Evolutionary conservation across 305 asterid genomes (phyloP), one percentile per base, ranked within the genome.

Genomic region (Euphrasia arctica): DNA sequence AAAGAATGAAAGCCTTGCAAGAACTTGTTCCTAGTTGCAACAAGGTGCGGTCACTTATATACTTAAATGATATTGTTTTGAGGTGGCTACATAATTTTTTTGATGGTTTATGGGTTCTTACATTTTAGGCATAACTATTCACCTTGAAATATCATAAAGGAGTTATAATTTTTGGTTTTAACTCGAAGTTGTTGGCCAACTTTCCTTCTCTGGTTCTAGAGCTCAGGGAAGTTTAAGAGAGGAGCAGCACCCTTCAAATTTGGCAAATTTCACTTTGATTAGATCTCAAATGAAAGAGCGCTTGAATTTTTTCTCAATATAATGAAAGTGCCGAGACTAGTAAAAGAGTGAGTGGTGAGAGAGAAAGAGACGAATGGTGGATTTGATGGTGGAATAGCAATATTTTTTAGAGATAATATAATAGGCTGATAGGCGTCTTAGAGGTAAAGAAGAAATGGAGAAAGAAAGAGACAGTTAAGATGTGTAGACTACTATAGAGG

Each of bases 21-120:
- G 95, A 90, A 76, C 85, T 90, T 58, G 97, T 90, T 74, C 95
- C 97, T 67, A 87, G 91, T 82, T 85, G 95, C 79, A 90, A 85
- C 79, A 90, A 90, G 95, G 97, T 90, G 57, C 56, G 80, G 9
- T 36, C 41, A 11, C 29, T 55, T 70, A 69, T 54, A 0, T 47
- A 63, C 51, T 28, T 66, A 18, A 36, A 28, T 10, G 5, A 9
- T 51, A 15, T 55, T 27, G 15, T 55, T 4, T 36, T 27, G 15
- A 55, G 41, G 60, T 27, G n/a, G 15, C 60, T 55, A 55, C 9
- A 25, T 54, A 25, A 8, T 59, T 58, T 4, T 29, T 64, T 60
- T 58, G 52, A 29, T 42, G n/a, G 31, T 63, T 63, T 18, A 8
- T 51, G 7, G 1, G 12, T 71, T 64, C 4, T 18, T 9, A 36